Base-by-base conservation (phyloP, 2,329 filamentous ascomycete genomes). In the Fusarium praegraminearum region DNA sequence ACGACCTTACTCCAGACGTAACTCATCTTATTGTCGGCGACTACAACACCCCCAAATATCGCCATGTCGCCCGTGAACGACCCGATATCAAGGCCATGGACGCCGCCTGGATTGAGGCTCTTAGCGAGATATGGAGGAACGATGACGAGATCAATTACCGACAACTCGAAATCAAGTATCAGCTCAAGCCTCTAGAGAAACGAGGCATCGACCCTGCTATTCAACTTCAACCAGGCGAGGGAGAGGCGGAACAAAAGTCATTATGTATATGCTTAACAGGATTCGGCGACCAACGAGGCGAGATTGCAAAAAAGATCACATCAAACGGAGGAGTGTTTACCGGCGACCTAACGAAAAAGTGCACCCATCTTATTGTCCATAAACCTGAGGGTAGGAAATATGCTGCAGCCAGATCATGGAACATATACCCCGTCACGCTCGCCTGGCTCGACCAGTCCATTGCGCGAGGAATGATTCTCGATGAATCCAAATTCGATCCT, bases 1-100 rank as follows among this genome's bases (percentile, higher is more conserved):
- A 94, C 79, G 94, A 99, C 79, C 88, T 99, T 45, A 98, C 94
- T n/a, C 93, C 92, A 59, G 93, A 98, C 78, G 93, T 97, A 49
- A 98, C 96, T 7, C 96, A 99, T 82, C 89, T 99, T 47, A 87
- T 99, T 68, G 93, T 97, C 66, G 96, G 94, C 78, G 90, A 92
- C 75, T 92, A 93, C 75, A 89, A 95, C 77, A 98, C 95, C 1
- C 89, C 92, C 51, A 99, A 99, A 80, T 99, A 99, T 81, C 91
- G 90, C 79, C 97, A 97, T 84, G 95, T 98, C 75, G 96, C 95
- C 56, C 93, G 91, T 76, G 92, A 95, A 78, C 88, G 96, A 54
- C 89, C 91, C 49, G 96, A 99, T 76, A 90, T 99, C 75, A 90
- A 89, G 77, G 90, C 94, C 51, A 90, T 99, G 82, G 88, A 88